Evolutionary conservation across 1,139 yeast species (phyloP), one percentile per base, ranked within the genome.

Genomic region (Zygotorulaspora mrakii): DNA sequence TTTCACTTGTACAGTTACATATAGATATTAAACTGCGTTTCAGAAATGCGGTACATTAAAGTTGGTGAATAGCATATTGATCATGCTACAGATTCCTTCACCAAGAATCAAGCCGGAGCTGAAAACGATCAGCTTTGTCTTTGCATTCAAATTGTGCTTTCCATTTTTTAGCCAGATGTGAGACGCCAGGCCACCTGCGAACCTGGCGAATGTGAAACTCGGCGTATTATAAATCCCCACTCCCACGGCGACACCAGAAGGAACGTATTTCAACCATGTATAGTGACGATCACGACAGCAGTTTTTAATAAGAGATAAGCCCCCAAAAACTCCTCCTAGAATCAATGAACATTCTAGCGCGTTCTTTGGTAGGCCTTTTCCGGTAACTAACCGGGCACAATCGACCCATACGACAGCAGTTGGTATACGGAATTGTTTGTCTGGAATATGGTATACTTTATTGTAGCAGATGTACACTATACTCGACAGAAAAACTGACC

Each of bases 331-430:
- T 1, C 70, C 47, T 0, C 88, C 96, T 55, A 88, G 77, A 0
- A 69, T 52, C 1, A 86, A 45, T 0, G 95, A 76, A 54, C 82
- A 81, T 39, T 69, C 73, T 44, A 74, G 71, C 0, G 87, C 95
- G 47, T 75, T 74, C 0, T 87, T 83, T 0, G 98, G 98, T 17
- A 91, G 67, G 0, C 95, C 96, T 43, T 82, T 75, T 1, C 98
- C 98, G 0, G 94, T 86, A 11, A 91, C 96, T 32, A 91, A 70
- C 44, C 98, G 69, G 1, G 96, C 87, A 61, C 97, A 88, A 61
- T 91, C 98, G 37, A 91, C 82, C 98, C 98, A 91, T 13, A 91
- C 86, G 4, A 87, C 77, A 0, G 97, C 96, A 0, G 98, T 91
- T 3, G 98, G 98, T 28, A 91, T 79, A 45, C 96, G 70, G 61